Percentiles rank a stretch among this genome's conserved stretches.
These are phyloP conservation scores for Penicillium psychrosexuale DNA, from an alignment of 2,329 filamentous ascomycete genomes.

Conservation along the genomic window DNA sequence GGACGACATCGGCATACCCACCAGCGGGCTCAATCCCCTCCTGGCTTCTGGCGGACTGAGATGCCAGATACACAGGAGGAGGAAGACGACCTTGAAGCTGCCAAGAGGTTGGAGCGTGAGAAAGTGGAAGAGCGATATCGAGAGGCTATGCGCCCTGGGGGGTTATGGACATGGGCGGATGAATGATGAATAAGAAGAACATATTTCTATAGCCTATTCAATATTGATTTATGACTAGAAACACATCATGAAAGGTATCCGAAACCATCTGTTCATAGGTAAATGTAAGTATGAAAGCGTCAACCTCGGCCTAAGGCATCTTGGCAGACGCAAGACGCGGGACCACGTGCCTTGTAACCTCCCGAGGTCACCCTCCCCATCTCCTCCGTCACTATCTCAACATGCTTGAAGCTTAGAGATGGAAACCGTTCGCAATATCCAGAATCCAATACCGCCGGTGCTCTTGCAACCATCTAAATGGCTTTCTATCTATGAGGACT, in stretches of 20 bases:
- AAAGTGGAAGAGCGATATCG: constrained; percentile 70
- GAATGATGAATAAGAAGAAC: constrained; percentile 68
- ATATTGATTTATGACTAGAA: not conserved
- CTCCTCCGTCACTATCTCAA: constrained; percentile 7
- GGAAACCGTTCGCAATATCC: constrained; percentile 31
- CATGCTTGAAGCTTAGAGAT: constrained; percentile 23
- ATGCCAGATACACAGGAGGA: constrained; percentile 87
- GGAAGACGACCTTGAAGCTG: constrained; percentile 62
- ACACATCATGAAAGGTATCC: not conserved
- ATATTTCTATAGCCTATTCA: not conserved
- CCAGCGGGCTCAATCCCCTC: constrained; percentile 68
- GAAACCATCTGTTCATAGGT: not conserved
- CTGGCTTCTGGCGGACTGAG: constrained; percentile 86
- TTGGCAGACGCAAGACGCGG: constrained; percentile 23
- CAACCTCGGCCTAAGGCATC: constrained; percentile 26
- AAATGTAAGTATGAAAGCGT: constrained; percentile 6
- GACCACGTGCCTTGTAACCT: constrained; percentile 28
- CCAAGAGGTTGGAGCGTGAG: constrained; percentile 60
- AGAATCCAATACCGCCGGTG: constrained; percentile 28
- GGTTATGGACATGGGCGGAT: constrained; percentile 78
- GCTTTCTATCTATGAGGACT: constrained; percentile 55
- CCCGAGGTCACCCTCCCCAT: constrained; percentile 1
- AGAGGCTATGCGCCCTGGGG: constrained; percentile 75
- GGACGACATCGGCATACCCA: constrained; percentile 76
- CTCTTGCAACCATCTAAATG: constrained; percentile 41